These are phyloP conservation scores for Stemphylium lycopersici DNA, from an alignment of 2,329 filamentous ascomycete species.

Conservation along the genomic window DNA sequence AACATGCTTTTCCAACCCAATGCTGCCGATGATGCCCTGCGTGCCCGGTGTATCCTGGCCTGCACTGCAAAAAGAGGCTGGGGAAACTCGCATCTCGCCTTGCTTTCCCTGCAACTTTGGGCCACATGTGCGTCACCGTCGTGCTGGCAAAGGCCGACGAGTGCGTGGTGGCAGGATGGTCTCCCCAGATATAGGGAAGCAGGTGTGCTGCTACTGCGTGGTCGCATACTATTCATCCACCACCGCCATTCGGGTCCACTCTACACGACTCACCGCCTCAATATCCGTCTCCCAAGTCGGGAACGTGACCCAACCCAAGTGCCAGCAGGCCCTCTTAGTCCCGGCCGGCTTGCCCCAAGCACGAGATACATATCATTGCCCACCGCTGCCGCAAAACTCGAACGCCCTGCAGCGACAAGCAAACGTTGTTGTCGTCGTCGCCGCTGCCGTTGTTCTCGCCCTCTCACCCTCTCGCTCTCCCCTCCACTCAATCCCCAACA, in stretches of 20 bases:
- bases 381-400: slow-evolving; percentile 16
- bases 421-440: slow-evolving; percentile 13
- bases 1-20: slow-evolving; percentile 15
- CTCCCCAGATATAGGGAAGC: slow-evolving; percentile 65
- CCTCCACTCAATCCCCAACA: slow-evolving; percentile 1
- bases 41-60: slow-evolving; percentile 14
- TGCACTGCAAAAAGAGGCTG: slow-evolving; percentile 26
- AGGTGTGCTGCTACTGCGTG: slow-evolving; percentile 57
- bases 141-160: slow-evolving; percentile 27
- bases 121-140: slow-evolving; percentile 33
- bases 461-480: slow-evolving; percentile 6
- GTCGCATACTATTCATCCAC: slow-evolving; percentile 41
- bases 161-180: slow-evolving; percentile 57
- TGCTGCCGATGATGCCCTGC: slow-evolving; percentile 14
- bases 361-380: slow-evolving; percentile 27
- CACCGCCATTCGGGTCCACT: slow-evolving; percentile 28
- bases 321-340: slow-evolving; percentile 30
- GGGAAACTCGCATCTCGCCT: slow-evolving; percentile 27
- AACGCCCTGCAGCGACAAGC: slow-evolving; percentile 14
- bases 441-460: slow-evolving; percentile 9
- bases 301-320: slow-evolving; percentile 35
- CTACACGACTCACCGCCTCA: slow-evolving; percentile 41
- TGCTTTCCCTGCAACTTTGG: slow-evolving; percentile 9
- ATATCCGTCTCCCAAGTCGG: slow-evolving; percentile 19
- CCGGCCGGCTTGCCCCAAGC: slow-evolving; percentile 21